Evolutionary conservation across 371 early-diverging fungal genomes (phyloP).

Genomic region (Syncephalastrum sp.): DNA sequence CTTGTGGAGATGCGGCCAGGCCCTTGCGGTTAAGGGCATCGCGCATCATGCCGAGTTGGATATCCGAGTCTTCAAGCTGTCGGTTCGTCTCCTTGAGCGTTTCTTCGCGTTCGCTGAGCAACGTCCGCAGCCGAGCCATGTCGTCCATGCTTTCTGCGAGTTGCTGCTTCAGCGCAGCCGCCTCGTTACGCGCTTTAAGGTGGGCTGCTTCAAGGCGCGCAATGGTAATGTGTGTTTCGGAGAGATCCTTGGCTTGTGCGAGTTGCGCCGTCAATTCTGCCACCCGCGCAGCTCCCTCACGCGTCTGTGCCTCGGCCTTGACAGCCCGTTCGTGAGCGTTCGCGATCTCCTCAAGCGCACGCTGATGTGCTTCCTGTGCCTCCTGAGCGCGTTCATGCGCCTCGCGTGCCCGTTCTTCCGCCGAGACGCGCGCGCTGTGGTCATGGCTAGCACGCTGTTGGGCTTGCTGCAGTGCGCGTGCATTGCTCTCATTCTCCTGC

Average conservation of each 20-base stretch:
- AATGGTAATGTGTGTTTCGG: constrained; percentile 56
- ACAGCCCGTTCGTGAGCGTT: constrained; percentile 40
- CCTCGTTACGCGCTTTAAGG: constrained; percentile 58
- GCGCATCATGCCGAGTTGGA: constrained; percentile 61
- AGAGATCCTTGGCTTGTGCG: constrained; percentile 32
- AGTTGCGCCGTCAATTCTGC: constrained; percentile 29
- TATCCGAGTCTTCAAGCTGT: constrained; percentile 59
- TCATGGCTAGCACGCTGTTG: constrained; percentile 51
- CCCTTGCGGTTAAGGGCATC: constrained; percentile 61
- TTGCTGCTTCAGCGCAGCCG: constrained; percentile 48
- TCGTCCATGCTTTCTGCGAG: constrained; percentile 59
- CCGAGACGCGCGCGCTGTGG: constrained; percentile 33
- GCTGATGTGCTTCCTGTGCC: constrained; percentile 48
- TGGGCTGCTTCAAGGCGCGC: constrained; percentile 59
- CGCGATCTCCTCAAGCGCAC: constrained; percentile 44
- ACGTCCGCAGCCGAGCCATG: constrained; percentile 40
- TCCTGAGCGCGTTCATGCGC: constrained; percentile 51
- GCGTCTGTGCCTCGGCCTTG: constrained; percentile 43
- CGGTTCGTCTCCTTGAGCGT: constrained; percentile 45
- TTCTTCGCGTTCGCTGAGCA: constrained; percentile 51
- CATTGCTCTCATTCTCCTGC: constrained; percentile 42
- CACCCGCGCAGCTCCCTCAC: constrained; percentile 33
- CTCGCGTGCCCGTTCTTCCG: constrained; percentile 50
- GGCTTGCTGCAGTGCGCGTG: constrained; percentile 30
- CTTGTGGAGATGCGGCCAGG: constrained; percentile 12